Evolutionary conservation across 2,329 filamentous ascomycete species (phyloP), one percentile per base, ranked within the genome.

Genomic region (Penicillium sp.): DNA sequence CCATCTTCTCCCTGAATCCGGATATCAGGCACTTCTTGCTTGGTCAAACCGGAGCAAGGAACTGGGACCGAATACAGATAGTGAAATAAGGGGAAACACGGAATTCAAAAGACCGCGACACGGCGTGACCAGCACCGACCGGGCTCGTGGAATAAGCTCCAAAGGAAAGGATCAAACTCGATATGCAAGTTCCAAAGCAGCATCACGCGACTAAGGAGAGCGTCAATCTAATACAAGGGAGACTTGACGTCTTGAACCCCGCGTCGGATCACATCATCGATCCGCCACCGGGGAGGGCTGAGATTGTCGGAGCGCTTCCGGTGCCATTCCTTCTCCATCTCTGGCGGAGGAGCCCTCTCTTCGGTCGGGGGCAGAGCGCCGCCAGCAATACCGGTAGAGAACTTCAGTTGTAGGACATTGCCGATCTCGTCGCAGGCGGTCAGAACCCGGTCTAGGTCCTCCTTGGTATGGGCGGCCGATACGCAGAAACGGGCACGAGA

Each of bases 401-500:
- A 96, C 75, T 96, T 97, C 67, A 98, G 80, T 72, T 97, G 91
- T 48, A 98, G 76, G 20, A 95, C 81, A 58, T 95, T 89, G 49
- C 92, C 91, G 49, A 96, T 84, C 71, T 97, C 88, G 66, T 97
- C 89, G 64, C 92, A 97, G 13, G 93, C 93, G 4, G 83, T 79
- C 44, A 98, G 77, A 51, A 98, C 76, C 42, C 92, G 84, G 70
- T 98, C 93, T 63, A 98, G 81, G 68, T 98, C 93, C 44, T 98
- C 93, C 77, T 98, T 98, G 73, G 95, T 98, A 77, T 98, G 93
- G 1, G 93, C 89, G 2, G 93, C 85, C 3, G 90, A 95, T 46
- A 98, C 84, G 68, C 93, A 98, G 81, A 98, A 96, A 42, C 93
- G 87, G 44, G 89, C 93, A 56, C 93, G 87, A 18, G 92, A 96